Percentiles rank a stretch among this genome's conserved stretches.
phyloP scores from a whole-genome alignment of 1,284 basidiomycete genomes.

The Apiotrichum gamsii region DNA sequence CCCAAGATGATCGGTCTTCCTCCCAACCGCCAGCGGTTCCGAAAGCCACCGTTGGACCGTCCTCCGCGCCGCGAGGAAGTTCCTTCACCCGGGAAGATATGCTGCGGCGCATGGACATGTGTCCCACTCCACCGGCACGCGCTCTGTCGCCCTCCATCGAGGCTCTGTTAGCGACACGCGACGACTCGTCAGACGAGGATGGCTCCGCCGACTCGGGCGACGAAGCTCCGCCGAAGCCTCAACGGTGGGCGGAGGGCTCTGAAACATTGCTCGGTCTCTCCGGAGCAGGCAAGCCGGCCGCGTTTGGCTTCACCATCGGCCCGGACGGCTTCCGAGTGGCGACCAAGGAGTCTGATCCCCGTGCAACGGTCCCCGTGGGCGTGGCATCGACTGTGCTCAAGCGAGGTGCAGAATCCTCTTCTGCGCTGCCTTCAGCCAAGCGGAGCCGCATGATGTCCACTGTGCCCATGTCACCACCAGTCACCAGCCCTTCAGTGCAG shows the following conservation, averaged over 20 bases:
- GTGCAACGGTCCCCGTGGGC: background rate
- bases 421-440: no score
- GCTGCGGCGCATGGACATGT: conserved; percentile 4
- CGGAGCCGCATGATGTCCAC: background rate
- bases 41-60: background rate
- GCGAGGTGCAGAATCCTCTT: no score
- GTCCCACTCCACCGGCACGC: background rate
- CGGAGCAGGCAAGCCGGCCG: background rate
- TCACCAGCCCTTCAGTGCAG: background rate
- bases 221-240: background rate
- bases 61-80: no score
- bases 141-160: conserved; percentile 16
- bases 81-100: conserved; percentile 11
- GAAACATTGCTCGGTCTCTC: no score
- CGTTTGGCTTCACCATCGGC: conserved; percentile 31
- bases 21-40: background rate
- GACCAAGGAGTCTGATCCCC: background rate
- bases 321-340: conserved; percentile 20
- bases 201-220: conserved; percentile 9
- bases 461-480: conserved; percentile 4
- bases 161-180: conserved; percentile 18
- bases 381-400: background rate
- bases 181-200: conserved; percentile 29
- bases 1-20: background rate
- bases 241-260: background rate